Conservation (phyloP, 139 green algal genomes). For the Micractinium conductrix region DNA sequence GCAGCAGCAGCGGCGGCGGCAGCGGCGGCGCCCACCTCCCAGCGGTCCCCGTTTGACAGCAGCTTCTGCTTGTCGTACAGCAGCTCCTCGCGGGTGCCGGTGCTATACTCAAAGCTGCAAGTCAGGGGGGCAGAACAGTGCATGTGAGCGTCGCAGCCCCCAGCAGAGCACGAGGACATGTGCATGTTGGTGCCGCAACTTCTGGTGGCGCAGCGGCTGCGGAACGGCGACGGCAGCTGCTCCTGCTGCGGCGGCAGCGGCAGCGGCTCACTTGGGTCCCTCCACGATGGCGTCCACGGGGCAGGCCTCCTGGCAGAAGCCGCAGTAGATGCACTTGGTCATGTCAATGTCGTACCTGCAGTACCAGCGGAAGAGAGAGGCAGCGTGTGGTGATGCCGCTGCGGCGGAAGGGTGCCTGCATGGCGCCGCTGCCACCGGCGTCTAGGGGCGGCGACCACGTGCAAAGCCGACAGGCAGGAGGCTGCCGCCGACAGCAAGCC, state of each 20-base stretch:
- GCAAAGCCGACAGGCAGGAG: no score
- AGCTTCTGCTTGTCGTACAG: conserved; percentile 99
- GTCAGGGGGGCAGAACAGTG: neutral
- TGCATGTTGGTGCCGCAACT: no score
- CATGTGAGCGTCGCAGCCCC: neutral
- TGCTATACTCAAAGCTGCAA: conserved; percentile 93
- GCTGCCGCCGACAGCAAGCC: no score
- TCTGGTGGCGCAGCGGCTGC: no score
- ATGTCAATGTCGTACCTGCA: conserved; percentile 98
- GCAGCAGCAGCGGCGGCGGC: no score
- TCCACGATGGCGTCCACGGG: conserved; percentile 99
- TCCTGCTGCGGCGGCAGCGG: neutral
- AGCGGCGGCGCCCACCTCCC: no score
- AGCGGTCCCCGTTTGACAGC: conserved; percentile 96
- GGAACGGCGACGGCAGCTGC: no score
- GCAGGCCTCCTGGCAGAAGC: conserved; percentile 95
- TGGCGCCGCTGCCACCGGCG: no score
- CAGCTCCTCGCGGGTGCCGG: conserved; percentile 97
- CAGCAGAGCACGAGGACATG: no score
- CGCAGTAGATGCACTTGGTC: conserved; percentile 97
- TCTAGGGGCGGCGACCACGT: no score
- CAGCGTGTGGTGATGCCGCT: no score
- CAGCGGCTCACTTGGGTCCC: conserved; percentile 81
- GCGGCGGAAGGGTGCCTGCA: no score
- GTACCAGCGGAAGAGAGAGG: neutral